Percentiles rank a stretch among this genome's conserved stretches.
phyloP scores from a whole-genome alignment of 2,329 filamentous ascomycete genomes.

The Metarhizium humberi region DNA sequence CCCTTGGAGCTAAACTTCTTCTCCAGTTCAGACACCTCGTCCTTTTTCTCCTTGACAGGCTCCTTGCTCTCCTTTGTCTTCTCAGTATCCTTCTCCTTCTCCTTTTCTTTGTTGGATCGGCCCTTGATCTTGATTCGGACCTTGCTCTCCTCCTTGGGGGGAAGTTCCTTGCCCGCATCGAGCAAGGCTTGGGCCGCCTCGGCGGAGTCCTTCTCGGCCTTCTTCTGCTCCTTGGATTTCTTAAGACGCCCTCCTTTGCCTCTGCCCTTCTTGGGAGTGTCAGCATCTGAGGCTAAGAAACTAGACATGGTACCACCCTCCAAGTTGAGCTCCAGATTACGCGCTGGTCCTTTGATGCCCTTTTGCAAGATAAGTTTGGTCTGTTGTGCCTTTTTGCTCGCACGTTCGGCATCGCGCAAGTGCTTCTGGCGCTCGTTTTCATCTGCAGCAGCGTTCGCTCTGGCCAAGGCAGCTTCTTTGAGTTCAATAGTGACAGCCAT shows the following conservation, averaged over 20 bases:
- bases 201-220: slow-evolving; percentile 72
- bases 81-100: slow-evolving; percentile 31
- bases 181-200: slow-evolving; percentile 80
- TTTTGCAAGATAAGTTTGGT: slow-evolving; percentile 82
- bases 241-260: slow-evolving; percentile 63
- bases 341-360: slow-evolving; percentile 69
- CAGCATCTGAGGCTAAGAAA: slow-evolving; percentile 60
- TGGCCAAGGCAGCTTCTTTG: slow-evolving; percentile 73
- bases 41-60: slow-evolving; percentile 42
- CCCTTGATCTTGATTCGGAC: slow-evolving; percentile 56
- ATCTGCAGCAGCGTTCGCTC: slow-evolving; percentile 69
- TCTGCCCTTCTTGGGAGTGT: slow-evolving; percentile 43
- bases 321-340: slow-evolving; percentile 65
- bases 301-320: slow-evolving; percentile 80
- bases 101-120: slow-evolving; percentile 36
- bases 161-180: slow-evolving; percentile 66
- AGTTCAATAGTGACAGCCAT: slow-evolving; percentile 89
- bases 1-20: slow-evolving; percentile 76
- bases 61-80: slow-evolving; percentile 31
- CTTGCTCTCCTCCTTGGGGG: slow-evolving; percentile 46
- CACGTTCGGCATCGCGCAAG: slow-evolving; percentile 76
- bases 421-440: slow-evolving; percentile 74
- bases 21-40: slow-evolving; percentile 44
- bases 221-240: slow-evolving; percentile 83
- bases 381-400: slow-evolving; percentile 85